Evolutionary conservation across 202 grass and related monocot genomes (phyloP).

Genomic region (Alloteropsis angusta): DNA sequence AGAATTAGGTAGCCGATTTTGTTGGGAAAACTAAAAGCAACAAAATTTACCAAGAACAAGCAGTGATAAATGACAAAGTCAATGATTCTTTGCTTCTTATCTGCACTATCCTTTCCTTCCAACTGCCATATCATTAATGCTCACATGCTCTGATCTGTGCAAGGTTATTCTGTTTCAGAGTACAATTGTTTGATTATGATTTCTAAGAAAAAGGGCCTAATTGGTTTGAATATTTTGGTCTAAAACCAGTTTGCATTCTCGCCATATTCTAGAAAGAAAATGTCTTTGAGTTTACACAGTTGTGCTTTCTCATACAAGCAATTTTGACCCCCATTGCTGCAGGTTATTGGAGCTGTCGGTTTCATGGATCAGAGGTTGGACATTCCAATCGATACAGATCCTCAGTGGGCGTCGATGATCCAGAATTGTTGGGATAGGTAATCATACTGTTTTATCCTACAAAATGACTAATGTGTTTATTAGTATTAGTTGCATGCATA

Average conservation of each 20-base stretch:
- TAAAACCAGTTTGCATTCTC: not conserved
- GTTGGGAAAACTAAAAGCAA: not conserved
- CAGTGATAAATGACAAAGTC: not conserved
- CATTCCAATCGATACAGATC: conserved; percentile 53
- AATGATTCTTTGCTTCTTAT: not conserved
- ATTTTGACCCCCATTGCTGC: not conserved
- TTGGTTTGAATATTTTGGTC: too few relatives aligned
- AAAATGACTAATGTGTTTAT: not conserved
- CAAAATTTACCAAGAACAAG: not conserved
- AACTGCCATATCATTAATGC: not conserved
- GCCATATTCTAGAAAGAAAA: not conserved
- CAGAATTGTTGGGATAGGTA: conserved; percentile 86
- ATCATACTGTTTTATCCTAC: not conserved
- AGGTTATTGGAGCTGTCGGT: conserved; percentile 81
- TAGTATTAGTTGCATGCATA: not conserved
- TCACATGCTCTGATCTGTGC: not conserved
- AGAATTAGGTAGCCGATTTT: not conserved
- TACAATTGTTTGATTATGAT: not conserved
- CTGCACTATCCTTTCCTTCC: not conserved
- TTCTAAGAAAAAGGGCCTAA: not conserved
- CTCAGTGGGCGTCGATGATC: conserved; percentile 63
- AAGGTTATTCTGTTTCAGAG: not conserved
- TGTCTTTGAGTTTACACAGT: not conserved
- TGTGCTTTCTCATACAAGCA: not conserved
- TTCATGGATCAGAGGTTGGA: conserved; percentile 91